Evolutionary conservation across 192 early-diverging fungal genomes (phyloP), one percentile per base, ranked within the genome.

Genomic region (Backusella tuberculispora): DNA sequence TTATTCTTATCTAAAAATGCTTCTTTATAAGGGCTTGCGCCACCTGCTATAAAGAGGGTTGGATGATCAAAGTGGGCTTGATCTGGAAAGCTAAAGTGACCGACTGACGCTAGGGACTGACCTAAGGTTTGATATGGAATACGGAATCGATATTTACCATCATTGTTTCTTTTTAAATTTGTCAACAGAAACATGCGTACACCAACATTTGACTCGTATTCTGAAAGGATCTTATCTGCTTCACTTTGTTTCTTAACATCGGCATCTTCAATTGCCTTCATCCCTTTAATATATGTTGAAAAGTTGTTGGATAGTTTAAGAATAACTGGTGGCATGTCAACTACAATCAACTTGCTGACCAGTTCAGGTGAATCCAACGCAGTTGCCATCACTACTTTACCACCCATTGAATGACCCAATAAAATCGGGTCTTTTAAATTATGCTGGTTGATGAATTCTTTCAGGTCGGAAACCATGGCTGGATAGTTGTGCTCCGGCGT

Each of bases 381-480:
- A n/a, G 92, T 69, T 29, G 74, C 81, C 91, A 95, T 94, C 0
- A 88, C 92, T 10, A 88, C 90, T 65, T 92, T 95, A 44, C 92
- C 92, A 63, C 92, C 94, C 95, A 98, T 97, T 6, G 94, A 95
- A 73, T 99, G 97, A 12, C 96, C 97, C 66, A 98, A 80, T 9
- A 98, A 69, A 19, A 92, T 76, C 0, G 91, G 85, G 2, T 74
- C 72, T 13, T 86, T 77, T 14, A 95, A 56, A 5, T 81, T 72
- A 34, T 94, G 90, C 26, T 85, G 81, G 13, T 83, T 66, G 44
- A 95, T 78, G 53, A 97, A 96, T n/a, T 71, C 66, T 12, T 79
- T 78, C 13, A 99, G 80, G 70, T 99, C 97, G 6, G 74, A 75
- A 2, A 93, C 82, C 96, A 99, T 98, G 5, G 88, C 75, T n/a